Base-by-base conservation (phyloP, 139 green algal genomes). In the Zygnema cylindricum region DNA sequence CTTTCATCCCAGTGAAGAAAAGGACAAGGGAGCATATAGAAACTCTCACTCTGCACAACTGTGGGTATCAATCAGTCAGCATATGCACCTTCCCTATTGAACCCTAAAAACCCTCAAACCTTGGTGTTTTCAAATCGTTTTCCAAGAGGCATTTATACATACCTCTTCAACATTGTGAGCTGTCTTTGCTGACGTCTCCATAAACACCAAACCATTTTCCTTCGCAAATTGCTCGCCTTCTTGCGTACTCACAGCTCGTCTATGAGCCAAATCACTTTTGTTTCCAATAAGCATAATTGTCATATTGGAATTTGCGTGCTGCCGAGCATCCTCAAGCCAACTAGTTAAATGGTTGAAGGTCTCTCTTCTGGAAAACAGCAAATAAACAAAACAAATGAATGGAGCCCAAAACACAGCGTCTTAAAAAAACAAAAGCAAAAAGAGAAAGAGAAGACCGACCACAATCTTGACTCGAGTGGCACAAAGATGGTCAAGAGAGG, bases 211-310 rank as follows among this genome's bases (percentile, higher is more conserved):
- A 0, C 98, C 98, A 89, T 99, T 95, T 93, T 99, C 98, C 83
- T 96, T 96, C 21, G 98, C 98, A 95, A 99, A 99, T 92, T 96
- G 93, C 93, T 98, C 96, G 0, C 98, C 98, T 94, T 99, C 98
- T 93, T 99, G 97, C 7, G 95, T 97, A 39, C 93, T 96, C 35
- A 99, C 97, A n/a, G 95, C 95, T 0, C 97, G 92, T 11, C 96
- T 95, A 88, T 98, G 95, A 93, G 92, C 94, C 11, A 99, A 92
- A 93, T 99, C 98, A 22, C 92, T 94, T 93, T 99, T 99, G 95
- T 99, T 99, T 63, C 98, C 98, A 49, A 99, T 99, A 33, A 99
- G 94, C 98, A 99, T 99, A 92, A 99, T 99, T 69, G 97, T 99
- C 98, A 99, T 99, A 94, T 98, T 98, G 41, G 96, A 95, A 94